Evolutionary conservation across 176 grass and related monocot species (phyloP).

Genomic region (Eremochloa ophiuroides): DNA sequence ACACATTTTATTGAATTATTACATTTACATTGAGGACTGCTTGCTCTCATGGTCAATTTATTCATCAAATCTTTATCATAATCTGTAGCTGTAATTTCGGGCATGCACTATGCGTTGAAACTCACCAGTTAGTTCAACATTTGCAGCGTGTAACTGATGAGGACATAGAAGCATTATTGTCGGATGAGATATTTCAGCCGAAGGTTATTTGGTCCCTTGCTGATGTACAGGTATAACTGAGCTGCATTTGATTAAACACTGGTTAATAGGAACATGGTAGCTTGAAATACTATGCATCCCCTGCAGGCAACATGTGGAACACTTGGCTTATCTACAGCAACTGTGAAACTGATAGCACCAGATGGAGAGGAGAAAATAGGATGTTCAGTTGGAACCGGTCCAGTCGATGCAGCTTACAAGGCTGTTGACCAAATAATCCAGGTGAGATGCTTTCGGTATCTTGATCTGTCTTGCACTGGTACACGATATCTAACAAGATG

Average conservation of each 20-base stretch:
- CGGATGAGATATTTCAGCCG: conserved; percentile 96
- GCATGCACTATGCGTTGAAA: not conserved
- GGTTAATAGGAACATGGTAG: not conserved
- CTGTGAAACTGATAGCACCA: conserved; percentile 82
- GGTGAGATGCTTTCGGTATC: conserved; percentile 21
- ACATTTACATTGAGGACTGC: not conserved
- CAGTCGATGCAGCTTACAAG: conserved; percentile 98
- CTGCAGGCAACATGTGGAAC: conserved; percentile 91
- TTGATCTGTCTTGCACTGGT: not conserved
- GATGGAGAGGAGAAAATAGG: conserved; percentile 83
- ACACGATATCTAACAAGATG: not conserved
- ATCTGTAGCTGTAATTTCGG: not conserved
- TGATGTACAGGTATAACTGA: conserved; percentile 68
- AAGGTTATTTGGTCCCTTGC: conserved; percentile 91
- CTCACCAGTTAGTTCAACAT: conserved; percentile 5
- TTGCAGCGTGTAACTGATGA: conserved; percentile 85
- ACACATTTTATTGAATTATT: not conserved
- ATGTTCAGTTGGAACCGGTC: conserved; percentile 75
- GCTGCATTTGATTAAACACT: not conserved
- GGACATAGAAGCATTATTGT: conserved; percentile 85
- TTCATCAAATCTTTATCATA: not conserved
- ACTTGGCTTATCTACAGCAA: conserved; percentile 88
- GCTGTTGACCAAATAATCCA: conserved; percentile 88
- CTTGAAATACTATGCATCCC: not conserved
- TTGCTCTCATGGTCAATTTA: not conserved